phyloP scores from a whole-genome alignment of 176 grass and related monocot species.

The Phoenix roebelenii region DNA sequence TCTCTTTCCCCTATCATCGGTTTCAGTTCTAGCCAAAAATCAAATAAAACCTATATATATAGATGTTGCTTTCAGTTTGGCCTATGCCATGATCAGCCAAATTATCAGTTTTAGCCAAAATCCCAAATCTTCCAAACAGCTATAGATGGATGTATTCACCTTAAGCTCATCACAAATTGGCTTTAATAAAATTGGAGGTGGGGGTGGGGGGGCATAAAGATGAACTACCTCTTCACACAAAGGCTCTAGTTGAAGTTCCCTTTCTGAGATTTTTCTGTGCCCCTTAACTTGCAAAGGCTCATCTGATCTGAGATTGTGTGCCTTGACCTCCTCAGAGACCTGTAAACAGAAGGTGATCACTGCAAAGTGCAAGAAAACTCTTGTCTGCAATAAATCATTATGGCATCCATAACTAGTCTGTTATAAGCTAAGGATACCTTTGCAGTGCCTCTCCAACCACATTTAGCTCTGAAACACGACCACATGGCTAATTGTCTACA shows the following conservation, averaged over 20 bases:
- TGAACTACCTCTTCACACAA: constrained; percentile 56
- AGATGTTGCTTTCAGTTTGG: no score
- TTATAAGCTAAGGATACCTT: constrained; percentile 22
- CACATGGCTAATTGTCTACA: constrained; percentile 42
- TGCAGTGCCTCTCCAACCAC: constrained; percentile 62
- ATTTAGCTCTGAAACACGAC: constrained; percentile 68
- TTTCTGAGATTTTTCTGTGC: constrained; percentile 43
- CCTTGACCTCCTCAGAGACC: constrained; percentile 17
- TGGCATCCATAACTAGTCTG: background rate
- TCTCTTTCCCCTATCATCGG: no score
- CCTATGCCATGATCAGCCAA: no score
- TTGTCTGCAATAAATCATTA: no score
- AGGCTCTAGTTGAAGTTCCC: constrained; percentile 54
- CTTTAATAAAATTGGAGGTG: no score
- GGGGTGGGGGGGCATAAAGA: no score
- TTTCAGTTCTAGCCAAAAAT: no score
- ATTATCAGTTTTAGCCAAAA: no score
- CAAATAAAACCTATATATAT: no score
- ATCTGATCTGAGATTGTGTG: background rate
- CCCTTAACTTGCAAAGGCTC: constrained; percentile 23
- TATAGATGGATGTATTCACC: no score
- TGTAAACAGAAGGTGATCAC: constrained; percentile 20
- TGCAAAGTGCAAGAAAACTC: background rate
- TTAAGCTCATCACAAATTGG: no score
- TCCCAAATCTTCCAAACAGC: no score